Percentiles rank a stretch among this genome's conserved stretches.
phyloP scores from a whole-genome alignment of 2,329 filamentous ascomycete species.

The Aspergillus tubingensis region DNA sequence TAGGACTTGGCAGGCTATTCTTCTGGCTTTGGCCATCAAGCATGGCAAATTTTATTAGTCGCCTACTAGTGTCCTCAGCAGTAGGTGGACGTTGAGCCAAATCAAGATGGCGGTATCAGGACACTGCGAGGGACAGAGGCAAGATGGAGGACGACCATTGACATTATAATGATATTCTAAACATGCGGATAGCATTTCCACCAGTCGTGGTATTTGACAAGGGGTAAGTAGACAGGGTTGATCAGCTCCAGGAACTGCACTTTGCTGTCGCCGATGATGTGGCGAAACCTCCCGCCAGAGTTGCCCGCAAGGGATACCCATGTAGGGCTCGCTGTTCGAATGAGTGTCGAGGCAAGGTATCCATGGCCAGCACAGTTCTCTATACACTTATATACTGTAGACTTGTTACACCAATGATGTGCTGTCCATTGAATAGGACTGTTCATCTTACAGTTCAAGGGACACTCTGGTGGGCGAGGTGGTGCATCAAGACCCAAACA shows the following conservation, averaged over 20 bases:
- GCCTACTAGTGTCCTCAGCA: too few species aligned
- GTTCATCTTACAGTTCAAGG: neutral
- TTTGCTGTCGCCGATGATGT: neutral
- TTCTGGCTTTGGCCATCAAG: too few species aligned
- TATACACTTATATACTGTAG: neutral
- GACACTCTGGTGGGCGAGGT: neutral
- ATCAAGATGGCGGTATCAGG: neutral
- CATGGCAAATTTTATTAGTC: accelerated
- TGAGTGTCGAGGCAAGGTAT: neutral
- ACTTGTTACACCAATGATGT: neutral
- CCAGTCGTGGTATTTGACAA: too few species aligned
- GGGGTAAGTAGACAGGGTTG: too few species aligned
- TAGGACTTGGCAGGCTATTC: too few species aligned
- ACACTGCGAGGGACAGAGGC: too few species aligned
- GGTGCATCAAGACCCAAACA: too few species aligned
- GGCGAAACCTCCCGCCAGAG: neutral
- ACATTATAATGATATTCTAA: neutral
- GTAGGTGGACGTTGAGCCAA: too few species aligned
- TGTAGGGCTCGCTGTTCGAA: neutral
- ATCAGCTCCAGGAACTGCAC: too few species aligned
- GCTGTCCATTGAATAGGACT: neutral
- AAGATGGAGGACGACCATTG: neutral
- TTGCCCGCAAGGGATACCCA: neutral
- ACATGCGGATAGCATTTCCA: neutral
- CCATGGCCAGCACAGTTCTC: neutral